Percentiles rank a stretch among this genome's conserved stretches.
Evolutionary conservation across 805 yeast genomes (phyloP).

Genomic region (Suhomyces faveliae): DNA sequence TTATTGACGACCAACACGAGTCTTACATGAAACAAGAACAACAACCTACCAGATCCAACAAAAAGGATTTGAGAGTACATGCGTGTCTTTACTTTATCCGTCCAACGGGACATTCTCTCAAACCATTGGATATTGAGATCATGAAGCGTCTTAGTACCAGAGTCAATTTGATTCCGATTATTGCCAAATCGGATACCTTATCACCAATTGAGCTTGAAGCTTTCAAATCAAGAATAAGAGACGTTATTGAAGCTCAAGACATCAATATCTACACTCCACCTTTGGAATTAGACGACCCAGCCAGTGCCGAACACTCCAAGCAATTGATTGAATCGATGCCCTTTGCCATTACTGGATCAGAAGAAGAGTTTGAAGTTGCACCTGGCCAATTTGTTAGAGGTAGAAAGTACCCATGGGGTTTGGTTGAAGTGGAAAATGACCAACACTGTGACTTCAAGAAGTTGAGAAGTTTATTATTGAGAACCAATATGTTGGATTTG

Average conservation of each 20-base stretch:
- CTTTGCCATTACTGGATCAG: conserved; percentile 78
- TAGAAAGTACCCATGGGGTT: conserved; percentile 88
- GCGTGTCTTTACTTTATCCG: conserved; percentile 87
- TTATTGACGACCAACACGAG: conserved; percentile 89
- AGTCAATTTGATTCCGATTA: conserved; percentile 85
- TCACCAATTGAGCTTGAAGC: conserved; percentile 65
- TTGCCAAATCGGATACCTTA: conserved; percentile 85
- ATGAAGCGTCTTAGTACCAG: conserved; percentile 81
- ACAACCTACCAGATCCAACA: conserved; percentile 70
- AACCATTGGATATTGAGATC: conserved; percentile 83
- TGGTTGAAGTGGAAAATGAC: conserved; percentile 85
- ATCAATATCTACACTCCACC: conserved; percentile 85
- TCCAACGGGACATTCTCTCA: conserved; percentile 86
- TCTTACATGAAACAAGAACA: conserved; percentile 89
- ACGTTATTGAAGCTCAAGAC: conserved; percentile 79
- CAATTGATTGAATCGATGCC: conserved; percentile 84
- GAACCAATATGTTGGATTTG: conserved; percentile 82
- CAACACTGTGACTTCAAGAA: conserved; percentile 82
- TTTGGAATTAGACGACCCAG: conserved; percentile 69
- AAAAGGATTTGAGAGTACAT: conserved; percentile 84
- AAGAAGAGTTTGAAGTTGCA: conserved; percentile 61
- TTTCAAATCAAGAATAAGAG: conserved; percentile 75
- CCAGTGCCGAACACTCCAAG: conserved; percentile 76
- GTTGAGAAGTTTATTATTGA: conserved; percentile 71
- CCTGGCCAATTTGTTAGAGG: conserved; percentile 71